Percentiles rank a stretch among this genome's conserved stretches.
Evolutionary conservation across 192 early-diverging fungal species (phyloP).

Genomic region (Linderina pennispora): DNA sequence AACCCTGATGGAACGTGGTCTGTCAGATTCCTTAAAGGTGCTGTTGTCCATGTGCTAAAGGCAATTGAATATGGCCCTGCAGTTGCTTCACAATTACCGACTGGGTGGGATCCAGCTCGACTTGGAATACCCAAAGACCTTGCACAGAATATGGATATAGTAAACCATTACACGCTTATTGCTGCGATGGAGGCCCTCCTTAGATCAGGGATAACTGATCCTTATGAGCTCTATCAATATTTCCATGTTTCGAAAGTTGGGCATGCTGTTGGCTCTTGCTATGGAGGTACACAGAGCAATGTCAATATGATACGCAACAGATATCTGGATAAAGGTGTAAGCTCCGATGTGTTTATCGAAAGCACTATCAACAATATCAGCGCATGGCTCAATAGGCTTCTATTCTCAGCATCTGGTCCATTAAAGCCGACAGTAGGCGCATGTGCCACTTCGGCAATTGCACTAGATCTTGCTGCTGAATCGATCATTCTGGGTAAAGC

Average conservation of each 20-base stretch:
- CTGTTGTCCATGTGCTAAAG: constrained; percentile 78
- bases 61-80: constrained; percentile 75
- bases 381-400: constrained; percentile 86
- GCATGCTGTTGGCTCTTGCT: constrained; percentile 77
- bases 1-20: constrained; percentile 51
- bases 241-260: constrained; percentile 87
- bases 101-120: constrained; percentile 80
- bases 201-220: constrained; percentile 81
- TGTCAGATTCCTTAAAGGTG: constrained; percentile 74
- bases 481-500: constrained; percentile 78
- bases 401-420: constrained; percentile 45
- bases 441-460: constrained; percentile 83
- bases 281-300: constrained; percentile 71
- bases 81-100: constrained; percentile 85
- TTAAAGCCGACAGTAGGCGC: constrained; percentile 59
- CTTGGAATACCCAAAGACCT: constrained; percentile 88
- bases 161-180: constrained; percentile 75
- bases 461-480: constrained; percentile 81
- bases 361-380: constrained; percentile 92
- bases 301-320: constrained; percentile 71
- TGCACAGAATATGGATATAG: constrained; percentile 76
- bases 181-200: constrained; percentile 82
- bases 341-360: constrained; percentile 84
- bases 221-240: constrained; percentile 91
- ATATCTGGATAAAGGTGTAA: constrained; percentile 66